Base-by-base conservation (phyloP, 2,329 filamentous ascomycete genomes). In the Ophiocordyceps camponoti-rufipedis region DNA sequence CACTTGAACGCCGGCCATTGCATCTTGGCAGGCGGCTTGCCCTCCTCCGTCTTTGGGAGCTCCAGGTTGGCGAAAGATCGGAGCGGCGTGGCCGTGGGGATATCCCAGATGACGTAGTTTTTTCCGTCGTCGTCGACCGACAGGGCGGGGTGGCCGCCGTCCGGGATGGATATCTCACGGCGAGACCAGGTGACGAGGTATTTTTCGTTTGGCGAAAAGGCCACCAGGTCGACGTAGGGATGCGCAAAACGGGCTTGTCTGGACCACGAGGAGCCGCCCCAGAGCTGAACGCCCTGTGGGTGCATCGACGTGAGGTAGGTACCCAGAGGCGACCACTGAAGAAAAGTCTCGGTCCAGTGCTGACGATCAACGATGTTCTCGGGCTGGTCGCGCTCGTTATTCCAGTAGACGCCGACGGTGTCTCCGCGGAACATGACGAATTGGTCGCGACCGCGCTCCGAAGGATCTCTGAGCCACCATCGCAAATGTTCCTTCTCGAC, bases 1-100 rank as follows among this genome's bases (percentile, higher is more conserved):
- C 91, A 98, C 70, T 98, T 98, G 78, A 98, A 98, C 2, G 89
- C 88, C 23, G 91, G 91, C 91, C 91, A 98, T 59, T 91, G 85
- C 55, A 93, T 79, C 75, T 95, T 95, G 64, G 87, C 85, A 12
- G 66, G 65, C 41, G 65, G 64, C 72, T 94, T 93, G 35, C 67
- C 66, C 43, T 75, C 71, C 49, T 65, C 64, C 5, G 53, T 53
- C 52, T 73, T 74, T 29, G 84, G 78, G 13, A 85, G 67, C 53
- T 98, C 91, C 51, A 94, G 75, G 54, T 89, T 94, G 51, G 85
- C 80, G 60, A 98, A 98, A 0, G 91, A 96, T 51, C 91, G 84
- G 44, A 98, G 74, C 47, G 89, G 86, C 62, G 89, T 84, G 55
- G 78, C 80, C 10, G 89, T 91, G 45, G 85, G 83, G 50, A 96